Base-by-base conservation (phyloP, 176 grass and related monocot genomes). In the Hsuehochloa calcarea region DNA sequence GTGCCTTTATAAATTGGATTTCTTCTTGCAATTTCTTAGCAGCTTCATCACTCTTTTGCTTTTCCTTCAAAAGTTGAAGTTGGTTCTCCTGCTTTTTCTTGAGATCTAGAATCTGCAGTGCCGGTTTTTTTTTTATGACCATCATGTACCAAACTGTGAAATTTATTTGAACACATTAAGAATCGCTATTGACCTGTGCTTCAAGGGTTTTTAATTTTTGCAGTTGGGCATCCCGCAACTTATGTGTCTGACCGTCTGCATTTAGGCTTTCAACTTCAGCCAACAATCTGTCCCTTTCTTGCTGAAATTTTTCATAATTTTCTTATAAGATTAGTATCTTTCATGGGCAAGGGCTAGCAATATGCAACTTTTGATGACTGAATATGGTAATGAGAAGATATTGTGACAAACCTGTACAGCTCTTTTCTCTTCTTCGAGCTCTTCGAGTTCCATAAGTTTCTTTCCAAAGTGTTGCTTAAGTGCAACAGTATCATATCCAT, bases 1-100 rank as follows among this genome's bases (percentile, higher is more conserved):
- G 96, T 72, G 91, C 26, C 54, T 98, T 96, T 47, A 98, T 98
- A 90, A 89, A 98, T 80, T 95, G 93, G 82, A 98, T 98, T 85
- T 98, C 96, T 51, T 98, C 96, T 87, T 98, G 96, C 40, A 98
- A 83, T 86, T 98, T 98, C 91, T 98, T 98, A 70, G 96, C 91
- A 65, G 91, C 88, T 85, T 98, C 96, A 40, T 98, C 96, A 82
- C 96, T 98, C 88, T 90, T 98, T 81, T 98, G 96, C 72, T 98
- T 98, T 83, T 98, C 91, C 84, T 96, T 98, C 81, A 96, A 81
- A 85, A 98, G 86, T 70, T 98, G 93, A 83, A 98, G 90, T 87
- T 96, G 96, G 60, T 90, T 98, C 64, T 98, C 96, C 83, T 98
- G 96, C 72, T 98, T 98, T 89, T 95, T 98, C 85, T 98, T 98